A percentile compares a stretch with the other conserved stretches of the same genome.
Evolutionary conservation across 73 alveolate genomes (phyloP).

Genomic region (Uronychia binucleata): DNA sequence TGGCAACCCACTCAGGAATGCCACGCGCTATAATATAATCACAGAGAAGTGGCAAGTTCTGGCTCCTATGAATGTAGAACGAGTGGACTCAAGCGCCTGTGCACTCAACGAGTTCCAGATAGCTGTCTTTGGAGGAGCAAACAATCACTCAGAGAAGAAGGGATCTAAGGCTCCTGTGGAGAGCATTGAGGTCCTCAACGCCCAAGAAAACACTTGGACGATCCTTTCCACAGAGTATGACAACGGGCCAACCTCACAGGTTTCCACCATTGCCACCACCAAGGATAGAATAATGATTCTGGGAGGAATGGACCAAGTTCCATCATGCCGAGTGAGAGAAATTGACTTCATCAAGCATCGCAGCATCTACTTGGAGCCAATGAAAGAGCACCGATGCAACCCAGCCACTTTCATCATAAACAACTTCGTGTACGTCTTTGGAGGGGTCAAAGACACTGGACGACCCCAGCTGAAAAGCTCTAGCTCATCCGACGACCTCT

Average conservation of each 20-base stretch:
- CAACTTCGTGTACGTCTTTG: constrained; percentile 36
- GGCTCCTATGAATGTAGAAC: constrained; percentile 21
- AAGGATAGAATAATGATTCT: constrained; percentile 38
- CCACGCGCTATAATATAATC: constrained; percentile 32
- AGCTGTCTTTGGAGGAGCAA: constrained; percentile 24
- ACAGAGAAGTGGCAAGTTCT: constrained; percentile 48
- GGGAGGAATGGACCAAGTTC: constrained; percentile 25
- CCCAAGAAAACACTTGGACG: constrained; percentile 20
- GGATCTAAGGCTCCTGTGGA: constrained; percentile 17
- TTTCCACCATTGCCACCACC: constrained; percentile 12
- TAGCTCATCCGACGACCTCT: neutral
- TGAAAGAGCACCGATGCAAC: constrained; percentile 15
- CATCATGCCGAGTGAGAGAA: constrained; percentile 25
- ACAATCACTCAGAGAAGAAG: neutral
- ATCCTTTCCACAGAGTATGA: constrained; percentile 17
- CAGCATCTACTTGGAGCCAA: constrained; percentile 12
- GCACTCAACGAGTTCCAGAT: constrained; percentile 39
- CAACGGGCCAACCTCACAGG: constrained; percentile 13
- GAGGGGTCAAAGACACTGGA: constrained; percentile 6
- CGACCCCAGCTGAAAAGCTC: neutral
- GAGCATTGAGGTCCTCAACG: constrained; percentile 27
- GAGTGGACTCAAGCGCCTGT: constrained; percentile 26
- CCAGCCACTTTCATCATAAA: constrained; percentile 31
- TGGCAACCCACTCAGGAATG: constrained; percentile 6
- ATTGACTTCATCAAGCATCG: constrained; percentile 39